phyloP scores from a whole-genome alignment of 257 asterid species.

The Rubia yunnanensis region DNA sequence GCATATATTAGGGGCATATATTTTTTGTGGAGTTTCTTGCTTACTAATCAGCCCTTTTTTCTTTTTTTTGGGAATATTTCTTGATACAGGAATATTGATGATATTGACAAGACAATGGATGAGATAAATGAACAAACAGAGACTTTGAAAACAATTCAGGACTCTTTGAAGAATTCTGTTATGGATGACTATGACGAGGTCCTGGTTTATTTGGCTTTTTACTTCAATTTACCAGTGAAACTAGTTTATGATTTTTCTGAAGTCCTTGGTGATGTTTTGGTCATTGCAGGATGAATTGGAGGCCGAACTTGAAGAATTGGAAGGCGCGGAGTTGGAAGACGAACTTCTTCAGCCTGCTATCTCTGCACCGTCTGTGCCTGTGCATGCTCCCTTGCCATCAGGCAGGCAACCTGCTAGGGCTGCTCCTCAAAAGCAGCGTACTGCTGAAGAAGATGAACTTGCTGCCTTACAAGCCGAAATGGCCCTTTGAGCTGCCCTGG shows the following conservation, averaged over 20 bases:
- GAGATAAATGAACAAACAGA: slow-evolving; percentile 86
- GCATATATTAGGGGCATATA: not conserved
- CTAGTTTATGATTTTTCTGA: not conserved
- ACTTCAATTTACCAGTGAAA: not conserved
- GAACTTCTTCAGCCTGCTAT: slow-evolving; percentile 68
- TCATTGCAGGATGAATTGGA: slow-evolving; percentile 65
- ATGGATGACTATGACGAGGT: slow-evolving; percentile 65
- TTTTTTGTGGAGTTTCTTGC: not conserved
- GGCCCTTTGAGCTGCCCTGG: slow-evolving; percentile 45
- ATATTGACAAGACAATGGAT: slow-evolving; percentile 94
- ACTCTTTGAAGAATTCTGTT: slow-evolving; percentile 33
- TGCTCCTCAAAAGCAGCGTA: slow-evolving; percentile 38
- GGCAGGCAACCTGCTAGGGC: slow-evolving; percentile 45
- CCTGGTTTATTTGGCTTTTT: not conserved
- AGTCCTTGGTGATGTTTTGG: not conserved
- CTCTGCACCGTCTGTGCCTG: slow-evolving; percentile 41
- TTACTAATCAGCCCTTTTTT: not conserved
- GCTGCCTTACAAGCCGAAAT: slow-evolving; percentile 84
- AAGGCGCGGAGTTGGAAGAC: slow-evolving; percentile 70
- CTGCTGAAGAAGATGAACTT: slow-evolving; percentile 71
- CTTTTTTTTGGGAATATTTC: not conserved
- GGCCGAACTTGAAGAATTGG: slow-evolving; percentile 75
- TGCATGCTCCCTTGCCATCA: slow-evolving; percentile 32
- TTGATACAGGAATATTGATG: slow-evolving; percentile 61
- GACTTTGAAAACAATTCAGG: slow-evolving; percentile 80